Conservation (phyloP, 1,139 yeast species). For the Geotrichum bryndzae region DNA sequence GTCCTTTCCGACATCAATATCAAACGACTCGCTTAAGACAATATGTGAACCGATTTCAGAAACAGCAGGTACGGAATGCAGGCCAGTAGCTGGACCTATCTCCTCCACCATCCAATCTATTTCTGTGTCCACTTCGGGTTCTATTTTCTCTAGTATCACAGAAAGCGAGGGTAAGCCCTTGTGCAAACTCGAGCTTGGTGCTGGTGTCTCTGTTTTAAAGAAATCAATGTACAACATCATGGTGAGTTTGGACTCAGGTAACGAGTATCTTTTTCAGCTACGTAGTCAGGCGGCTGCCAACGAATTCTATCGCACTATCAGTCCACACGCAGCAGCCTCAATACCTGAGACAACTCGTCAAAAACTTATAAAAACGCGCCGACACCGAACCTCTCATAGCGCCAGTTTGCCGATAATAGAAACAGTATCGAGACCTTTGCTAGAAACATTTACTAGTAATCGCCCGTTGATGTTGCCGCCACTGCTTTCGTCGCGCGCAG, state of each 20-base stretch:
- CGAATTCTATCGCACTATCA: slow-evolving; percentile 4
- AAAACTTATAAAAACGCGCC: neutral
- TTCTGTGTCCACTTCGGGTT: neutral
- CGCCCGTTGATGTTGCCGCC: neutral
- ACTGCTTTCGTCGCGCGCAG: neutral
- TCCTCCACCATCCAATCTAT: neutral
- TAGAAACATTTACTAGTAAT: neutral
- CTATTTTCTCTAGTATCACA: neutral
- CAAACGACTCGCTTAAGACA: slow-evolving; percentile 6
- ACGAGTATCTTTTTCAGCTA: slow-evolving; percentile 6
- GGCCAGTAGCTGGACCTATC: neutral
- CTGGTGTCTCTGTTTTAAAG: neutral
- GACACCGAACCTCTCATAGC: neutral
- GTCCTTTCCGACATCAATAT: neutral
- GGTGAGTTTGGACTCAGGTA: neutral
- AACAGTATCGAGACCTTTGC: neutral
- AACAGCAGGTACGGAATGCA: neutral
- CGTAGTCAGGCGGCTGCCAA: neutral
- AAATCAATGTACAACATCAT: neutral
- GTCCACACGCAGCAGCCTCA: neutral
- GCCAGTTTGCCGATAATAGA: neutral
- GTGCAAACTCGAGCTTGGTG: neutral
- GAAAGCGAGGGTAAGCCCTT: neutral
- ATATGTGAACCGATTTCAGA: neutral
- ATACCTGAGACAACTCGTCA: neutral